Conservation (phyloP, 352 stramenopile species). For the Pilasporangium apinafurcum region DNA sequence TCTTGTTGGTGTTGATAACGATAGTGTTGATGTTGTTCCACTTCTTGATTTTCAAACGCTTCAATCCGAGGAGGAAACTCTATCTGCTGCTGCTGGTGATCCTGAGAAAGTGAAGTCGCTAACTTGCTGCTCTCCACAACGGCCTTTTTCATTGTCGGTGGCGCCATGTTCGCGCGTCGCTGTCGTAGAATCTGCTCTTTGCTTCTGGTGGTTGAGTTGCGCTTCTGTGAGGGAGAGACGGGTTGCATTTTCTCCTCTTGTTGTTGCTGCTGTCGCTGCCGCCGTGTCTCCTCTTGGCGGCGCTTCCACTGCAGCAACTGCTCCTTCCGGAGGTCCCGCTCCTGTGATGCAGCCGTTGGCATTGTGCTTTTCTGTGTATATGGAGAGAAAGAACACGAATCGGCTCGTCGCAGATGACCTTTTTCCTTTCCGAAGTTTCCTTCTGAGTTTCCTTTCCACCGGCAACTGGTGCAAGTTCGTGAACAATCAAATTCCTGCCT, state of each 20-base stretch:
- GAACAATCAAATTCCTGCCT: no score
- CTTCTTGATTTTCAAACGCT: background rate
- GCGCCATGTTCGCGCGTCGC: conserved; percentile 7
- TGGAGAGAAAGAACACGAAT: no score
- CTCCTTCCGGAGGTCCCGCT: conserved; percentile 15
- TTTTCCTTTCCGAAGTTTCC: no score
- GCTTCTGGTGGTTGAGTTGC: background rate
- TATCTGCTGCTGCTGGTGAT: background rate
- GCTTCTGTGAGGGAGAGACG: conserved; percentile 2
- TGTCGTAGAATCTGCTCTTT: conserved; percentile 5
- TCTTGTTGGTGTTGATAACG: no score
- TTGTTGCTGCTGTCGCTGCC: conserved; percentile 1
- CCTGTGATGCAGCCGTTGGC: conserved; percentile 6
- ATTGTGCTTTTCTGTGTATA: no score
- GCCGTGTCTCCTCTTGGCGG: conserved; percentile 1
- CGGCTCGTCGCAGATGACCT: no score
- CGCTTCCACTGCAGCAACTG: conserved; percentile 16
- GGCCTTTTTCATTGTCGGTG: background rate
- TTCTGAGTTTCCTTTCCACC: no score
- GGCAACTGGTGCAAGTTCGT: no score
- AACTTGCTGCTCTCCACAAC: no score
- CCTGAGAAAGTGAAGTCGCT: no score
- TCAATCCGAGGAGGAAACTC: background rate
- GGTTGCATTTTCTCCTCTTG: background rate
- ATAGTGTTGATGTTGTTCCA: background rate